Conservation (phyloP, 164 flowering plant genomes). For the Cinnamomum chago region DNA sequence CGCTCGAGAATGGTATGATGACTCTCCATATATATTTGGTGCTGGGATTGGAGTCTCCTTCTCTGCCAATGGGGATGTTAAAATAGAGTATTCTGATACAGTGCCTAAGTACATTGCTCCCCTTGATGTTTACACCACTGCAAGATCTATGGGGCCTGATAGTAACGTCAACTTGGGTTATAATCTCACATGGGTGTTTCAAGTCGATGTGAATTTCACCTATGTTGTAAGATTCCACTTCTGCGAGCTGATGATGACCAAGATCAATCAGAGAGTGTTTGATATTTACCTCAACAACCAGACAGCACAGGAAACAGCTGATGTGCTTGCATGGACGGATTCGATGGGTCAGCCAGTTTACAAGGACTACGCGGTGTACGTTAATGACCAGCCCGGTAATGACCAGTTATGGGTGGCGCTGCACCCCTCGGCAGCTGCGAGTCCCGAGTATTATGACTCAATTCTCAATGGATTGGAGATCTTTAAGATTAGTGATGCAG, state of each 20-base stretch:
- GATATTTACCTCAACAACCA: constrained; percentile 60
- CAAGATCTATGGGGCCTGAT: constrained; percentile 56
- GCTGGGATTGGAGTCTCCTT: constrained; percentile 44
- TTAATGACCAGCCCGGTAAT: constrained; percentile 32
- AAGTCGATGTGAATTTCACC: constrained; percentile 56
- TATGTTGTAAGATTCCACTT: constrained; percentile 71
- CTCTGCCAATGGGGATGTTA: constrained; percentile 17
- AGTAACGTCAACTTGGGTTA: constrained; percentile 34
- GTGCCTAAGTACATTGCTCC: constrained; percentile 47
- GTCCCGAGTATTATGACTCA: constrained; percentile 52
- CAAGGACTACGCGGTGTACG: constrained; percentile 51
- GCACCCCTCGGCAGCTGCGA: constrained; percentile 29
- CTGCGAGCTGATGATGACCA: constrained; percentile 38
- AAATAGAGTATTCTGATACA: constrained; percentile 26
- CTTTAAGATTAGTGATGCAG: constrained; percentile 50
- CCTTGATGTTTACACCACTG: constrained; percentile 43
- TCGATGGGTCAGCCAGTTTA: constrained; percentile 33
- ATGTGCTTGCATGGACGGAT: constrained; percentile 51
- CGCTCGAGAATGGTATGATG: constrained; percentile 68
- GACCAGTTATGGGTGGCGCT: constrained; percentile 43
- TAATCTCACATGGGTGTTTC: constrained; percentile 75
- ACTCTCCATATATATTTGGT: constrained; percentile 55
- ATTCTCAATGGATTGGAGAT: constrained; percentile 74
- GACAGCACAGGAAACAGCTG: constrained; percentile 46
- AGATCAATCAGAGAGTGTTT: constrained; percentile 55